Evolutionary conservation across 345 rosid genomes (phyloP).

Genomic region (Hibiscus syriacus): DNA sequence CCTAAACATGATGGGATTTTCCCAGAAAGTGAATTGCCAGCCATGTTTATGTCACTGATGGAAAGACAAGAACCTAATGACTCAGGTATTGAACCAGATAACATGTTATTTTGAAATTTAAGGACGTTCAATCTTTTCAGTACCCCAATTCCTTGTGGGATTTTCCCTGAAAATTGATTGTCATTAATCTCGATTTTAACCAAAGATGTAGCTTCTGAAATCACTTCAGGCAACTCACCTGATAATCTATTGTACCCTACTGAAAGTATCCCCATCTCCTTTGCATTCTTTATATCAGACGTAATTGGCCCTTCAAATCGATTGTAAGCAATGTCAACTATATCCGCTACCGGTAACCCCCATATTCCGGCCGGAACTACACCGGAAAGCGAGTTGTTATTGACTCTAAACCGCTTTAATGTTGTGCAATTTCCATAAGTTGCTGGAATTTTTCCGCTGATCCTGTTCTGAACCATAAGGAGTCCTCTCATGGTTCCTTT

Average conservation of each 20-base stretch:
- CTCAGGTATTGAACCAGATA: conserved; percentile 54
- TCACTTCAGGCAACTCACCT: conserved; percentile 62
- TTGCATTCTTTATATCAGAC: conserved; percentile 46
- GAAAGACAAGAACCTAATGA: conserved; percentile 53
- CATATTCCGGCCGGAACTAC: conserved; percentile 66
- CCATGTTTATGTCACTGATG: conserved; percentile 61
- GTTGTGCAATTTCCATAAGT: conserved; percentile 52
- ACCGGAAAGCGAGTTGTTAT: conserved; percentile 56
- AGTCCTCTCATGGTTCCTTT: conserved; percentile 54
- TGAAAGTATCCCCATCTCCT: conserved; percentile 36
- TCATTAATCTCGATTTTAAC: conserved; percentile 39
- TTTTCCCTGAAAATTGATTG: conserved; percentile 57
- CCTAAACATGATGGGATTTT: conserved; percentile 5
- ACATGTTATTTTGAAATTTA: conserved; percentile 48
- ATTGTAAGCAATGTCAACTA: conserved; percentile 57
- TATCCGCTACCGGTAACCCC: no score
- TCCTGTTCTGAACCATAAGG: conserved; percentile 61
- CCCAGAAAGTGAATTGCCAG: conserved; percentile 57
- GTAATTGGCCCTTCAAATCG: conserved; percentile 53
- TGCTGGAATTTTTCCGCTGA: conserved; percentile 67
- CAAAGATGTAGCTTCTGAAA: conserved; percentile 37
- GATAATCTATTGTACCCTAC: conserved; percentile 53
- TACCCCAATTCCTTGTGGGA: conserved; percentile 46
- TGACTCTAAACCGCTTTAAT: conserved; percentile 63
- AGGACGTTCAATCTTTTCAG: conserved; percentile 45